Base-by-base conservation (phyloP, 1,284 basidiomycete species). In the Omphalotus olearius region DNA sequence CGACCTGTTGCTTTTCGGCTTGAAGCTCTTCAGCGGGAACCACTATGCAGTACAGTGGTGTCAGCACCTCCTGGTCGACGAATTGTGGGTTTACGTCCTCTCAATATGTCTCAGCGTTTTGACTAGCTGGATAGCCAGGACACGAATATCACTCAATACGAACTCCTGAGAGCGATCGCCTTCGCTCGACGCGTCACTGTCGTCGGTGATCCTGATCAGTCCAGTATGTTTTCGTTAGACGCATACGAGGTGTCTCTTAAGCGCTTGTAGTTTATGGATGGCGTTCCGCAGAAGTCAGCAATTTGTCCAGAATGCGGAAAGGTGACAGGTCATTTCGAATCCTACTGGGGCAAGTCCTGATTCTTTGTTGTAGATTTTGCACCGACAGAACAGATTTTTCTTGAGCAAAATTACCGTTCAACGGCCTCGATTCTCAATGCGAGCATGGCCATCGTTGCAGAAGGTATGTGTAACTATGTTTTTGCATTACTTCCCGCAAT, bases 191-290 rank as follows among this genome's bases (percentile, higher is more conserved):
- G 85, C 55, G 76, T 94, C 25, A 93, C 88, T 4, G 80, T 95
- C 36, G 93, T 97, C 3, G 93, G 93, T 0, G 93, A 97, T 68
- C 93, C 93, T 0, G 93, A 97, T 66, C 93, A 96, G 64, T 92
- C 90, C 4, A 95, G 85, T 85, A 53, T 46, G 74, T 62, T 36
- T 38, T 17, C 46, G 9, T 47, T 30, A 13, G 30, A 25, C 35
- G 35, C 45, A 6, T 26, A 6, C 6, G 16, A n/a, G n/a, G 39
- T 20, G 5, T 11, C 7, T 48, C 41, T 53, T 36, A 43, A 46
- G 33, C 39, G 26, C 17, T 42, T 39, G 23, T 35, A 85, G 82
- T 93, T 52, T 93, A 93, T 60, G 91, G 91, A 11, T 96, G 93
- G 93, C 80, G 93, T 6, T 86, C 88, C 10, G 93, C 93, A 1